Base-by-base conservation (phyloP, 768 basidiomycete genomes). In the Baorangia bicolor region DNA sequence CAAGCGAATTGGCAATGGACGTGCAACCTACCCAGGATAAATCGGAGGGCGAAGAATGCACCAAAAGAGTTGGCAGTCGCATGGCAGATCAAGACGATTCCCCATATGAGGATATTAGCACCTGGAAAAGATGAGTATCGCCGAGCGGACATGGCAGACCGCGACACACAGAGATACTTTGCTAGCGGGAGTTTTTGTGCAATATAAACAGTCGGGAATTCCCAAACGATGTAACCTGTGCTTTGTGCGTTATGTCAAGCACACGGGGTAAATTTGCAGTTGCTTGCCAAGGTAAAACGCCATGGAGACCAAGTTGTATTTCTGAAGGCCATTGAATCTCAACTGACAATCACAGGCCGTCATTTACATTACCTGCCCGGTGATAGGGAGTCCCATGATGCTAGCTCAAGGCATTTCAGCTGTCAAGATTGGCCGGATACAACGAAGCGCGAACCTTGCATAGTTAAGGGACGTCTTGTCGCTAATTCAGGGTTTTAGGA, bases 391-490 rank as follows among this genome's bases (percentile, higher is more conserved):
- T 2, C 69, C 68, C 74, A 76, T 75, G 53, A 76, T 73, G 33
- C 72, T 72, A 27, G 14, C 31, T 8, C 12, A 28, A 21, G 23
- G 11, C 23, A 30, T 40, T 30, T 49, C 25, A 57, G 10, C 14
- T 35, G 51, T 52, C 45, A 20, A 10, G 21, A 23, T 37, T 25
- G 11, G 28, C 18, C 18, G 14, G 44, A 30, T 43, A 43, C 39
- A 7, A 16, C 34, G 14, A 37, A 11, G 6, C 6, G 38, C 64
- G 16, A 41, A 71, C 74, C 72, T 76, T 14, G 74, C 76, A 65
- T 76, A 76, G 53, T 74, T 74, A 34, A 76, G 59, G 10, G 73
- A 72, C 5, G 75, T 75, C 67, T 78, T 78, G 60, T 78, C 40
- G 41, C 74, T 74, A 53, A 11, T 7, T 30, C 11, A 25, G 34